A percentile compares a stretch with the other conserved stretches of the same genome.
Conservation (phyloP, 768 basidiomycete genomes). For the Agrocybe praecox region DNA sequence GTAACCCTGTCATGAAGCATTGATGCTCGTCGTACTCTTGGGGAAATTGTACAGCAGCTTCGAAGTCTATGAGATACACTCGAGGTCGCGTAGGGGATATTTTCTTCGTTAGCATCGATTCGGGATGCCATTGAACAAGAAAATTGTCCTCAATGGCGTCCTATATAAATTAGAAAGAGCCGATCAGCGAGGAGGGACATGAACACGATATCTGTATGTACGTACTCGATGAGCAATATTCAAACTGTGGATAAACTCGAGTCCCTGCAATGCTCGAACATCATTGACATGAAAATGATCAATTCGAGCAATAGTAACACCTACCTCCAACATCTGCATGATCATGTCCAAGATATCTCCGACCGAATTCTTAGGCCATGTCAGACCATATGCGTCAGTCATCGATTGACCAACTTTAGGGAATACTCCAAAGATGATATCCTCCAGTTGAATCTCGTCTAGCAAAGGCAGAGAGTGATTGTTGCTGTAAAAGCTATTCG, state of each 20-base stretch:
- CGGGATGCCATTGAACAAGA: slow-evolving; percentile 31
- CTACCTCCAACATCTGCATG: slow-evolving; percentile 30
- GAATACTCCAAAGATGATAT: slow-evolving; percentile 30
- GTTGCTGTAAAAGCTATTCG: slow-evolving; percentile 11
- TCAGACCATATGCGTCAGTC: slow-evolving; percentile 6
- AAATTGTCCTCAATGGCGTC: slow-evolving; percentile 33
- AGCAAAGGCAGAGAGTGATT: slow-evolving; percentile 31
- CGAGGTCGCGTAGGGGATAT: slow-evolving; percentile 24
- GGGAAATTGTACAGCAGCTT: slow-evolving; percentile 29
- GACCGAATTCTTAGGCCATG: slow-evolving; percentile 29
- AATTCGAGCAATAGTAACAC: not conserved
- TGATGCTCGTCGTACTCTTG: slow-evolving; percentile 14
- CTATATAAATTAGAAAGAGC: slow-evolving; percentile 10
- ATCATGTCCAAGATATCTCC: slow-evolving; percentile 32
- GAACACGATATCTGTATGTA: not conserved
- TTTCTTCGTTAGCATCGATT: slow-evolving; percentile 19
- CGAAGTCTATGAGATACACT: slow-evolving; percentile 34
- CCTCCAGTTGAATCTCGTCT: slow-evolving; percentile 24
- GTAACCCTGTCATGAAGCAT: slow-evolving; percentile 16
- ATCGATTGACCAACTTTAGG: slow-evolving; percentile 19
- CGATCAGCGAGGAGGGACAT: not conserved
- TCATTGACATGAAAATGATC: too few relatives aligned
- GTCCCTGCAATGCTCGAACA: slow-evolving; percentile 9
- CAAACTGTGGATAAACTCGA: slow-evolving; percentile 23
- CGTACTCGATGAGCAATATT: slow-evolving; percentile 29